Percentiles rank a stretch among this genome's conserved stretches.
phyloP scores from a whole-genome alignment of 306 rosid species.

The Ammopiptanthus mongolicus region DNA sequence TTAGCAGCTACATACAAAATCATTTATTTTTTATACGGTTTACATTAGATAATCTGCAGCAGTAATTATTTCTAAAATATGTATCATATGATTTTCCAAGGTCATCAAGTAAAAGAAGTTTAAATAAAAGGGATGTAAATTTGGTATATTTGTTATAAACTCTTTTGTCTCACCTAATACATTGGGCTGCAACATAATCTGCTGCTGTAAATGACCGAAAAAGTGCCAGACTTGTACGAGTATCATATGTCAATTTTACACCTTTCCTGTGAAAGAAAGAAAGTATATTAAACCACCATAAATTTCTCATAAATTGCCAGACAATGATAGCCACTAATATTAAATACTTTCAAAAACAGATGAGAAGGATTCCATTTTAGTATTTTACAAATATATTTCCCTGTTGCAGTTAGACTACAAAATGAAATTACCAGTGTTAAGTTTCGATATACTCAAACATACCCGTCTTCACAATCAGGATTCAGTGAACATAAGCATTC shows the following conservation, averaged over 20 bases:
- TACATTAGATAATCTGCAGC: not conserved
- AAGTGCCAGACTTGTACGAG: conserved; percentile 76
- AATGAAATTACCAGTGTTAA: conserved; percentile 12
- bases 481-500: conserved; percentile 53
- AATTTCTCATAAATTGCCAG: not conserved
- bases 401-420: not conserved
- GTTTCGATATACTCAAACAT: conserved; percentile 26
- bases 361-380: conserved; percentile 1
- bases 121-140: not conserved
- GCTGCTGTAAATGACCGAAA: conserved; percentile 77
- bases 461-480: conserved; percentile 82
- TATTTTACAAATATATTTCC: not conserved
- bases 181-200: conserved; percentile 81
- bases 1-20: conserved; percentile 5
- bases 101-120: not conserved
- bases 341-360: conserved; percentile 1
- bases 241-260: conserved; percentile 55
- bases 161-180: conserved; percentile 60
- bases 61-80: not conserved
- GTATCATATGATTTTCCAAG: not conserved
- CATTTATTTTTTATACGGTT: not conserved
- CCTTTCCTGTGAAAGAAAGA: conserved; percentile 46
- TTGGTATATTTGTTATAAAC: not conserved
- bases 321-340: not conserved
- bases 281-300: not conserved